Base-by-base conservation (phyloP, 73 alveolate genomes). In the Stentor coeruleus region DNA sequence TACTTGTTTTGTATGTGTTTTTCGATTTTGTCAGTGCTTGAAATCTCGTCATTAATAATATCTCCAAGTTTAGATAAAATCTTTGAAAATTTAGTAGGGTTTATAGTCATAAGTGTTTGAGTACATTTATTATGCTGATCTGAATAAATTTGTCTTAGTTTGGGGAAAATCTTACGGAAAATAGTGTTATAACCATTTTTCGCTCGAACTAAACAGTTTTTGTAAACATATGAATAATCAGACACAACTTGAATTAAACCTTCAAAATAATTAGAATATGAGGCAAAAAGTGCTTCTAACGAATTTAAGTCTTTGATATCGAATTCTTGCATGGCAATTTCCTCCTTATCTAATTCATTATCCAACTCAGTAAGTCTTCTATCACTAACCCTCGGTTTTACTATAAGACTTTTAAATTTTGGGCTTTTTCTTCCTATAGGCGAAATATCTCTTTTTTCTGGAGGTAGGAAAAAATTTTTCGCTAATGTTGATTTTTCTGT, bases 51-150 rank as follows among this genome's bases (percentile, higher is more conserved):
- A 49, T 49, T 49, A 6, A 49, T 20, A 49, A 49, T 49, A 11
- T 49, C 66, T 49, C 66, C 66, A 49, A 49, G 66, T 49, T 49
- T 49, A 6, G 66, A 49, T 49, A 49, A 49, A 49, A 49, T 49
- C 20, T 11, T 20, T 49, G 66, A 49, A 49, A 49, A 49, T 20
- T 49, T 49, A 20, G 28, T 49, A 49, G 66, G 66, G 20, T 49
- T 49, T 49, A 49, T 49, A 6, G 66, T 49, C 66, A 49, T 49
- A 11, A 49, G 20, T 49, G 66, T 49, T 20, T 49, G 66, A 49
- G 28, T 49, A 20, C 28, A 11, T 20, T 49, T 49, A 11, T 49
- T 20, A 11, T 49, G 28, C 6, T 49, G 66, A 20, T 49, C 20
- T 11, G 20, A 6, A 11, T 6, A 49, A 49, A 49, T 49, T 49